Evolutionary conservation across 768 basidiomycete species (phyloP), one percentile per base, ranked within the genome.

Genomic region (Termitomyces sp.): DNA sequence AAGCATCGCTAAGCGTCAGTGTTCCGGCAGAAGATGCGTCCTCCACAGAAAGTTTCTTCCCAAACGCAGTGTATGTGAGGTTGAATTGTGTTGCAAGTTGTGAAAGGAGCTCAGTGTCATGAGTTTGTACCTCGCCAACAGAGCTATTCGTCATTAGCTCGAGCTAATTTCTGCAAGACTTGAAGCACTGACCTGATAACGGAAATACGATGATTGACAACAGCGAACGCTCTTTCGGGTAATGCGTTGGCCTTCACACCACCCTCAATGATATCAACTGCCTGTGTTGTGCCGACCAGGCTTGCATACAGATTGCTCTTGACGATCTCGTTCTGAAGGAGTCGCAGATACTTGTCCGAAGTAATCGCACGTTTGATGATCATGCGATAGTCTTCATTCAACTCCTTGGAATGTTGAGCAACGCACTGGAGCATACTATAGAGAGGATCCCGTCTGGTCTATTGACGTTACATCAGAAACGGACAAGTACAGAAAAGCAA

Each of bases 181-280:
- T 2, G 35, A 16, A 48, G 23, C 6, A 52, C 76, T 34, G 29
- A 79, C 85, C 84, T 86, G 48, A 79, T 75, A 7, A 81, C 80
- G 5, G 85, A 77, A 51, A 91, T 82, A 5, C 89, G 84, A 63
- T 89, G 87, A 65, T 92, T 89, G 29, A 91, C 78, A 23, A 90
- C 68, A 0, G 85, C 87, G 67, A 75, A 84, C 1, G 82, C 86
- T 54, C 73, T 76, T 69, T 93, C 91, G 0, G 92, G 92, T 23
- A 95, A 79, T 27, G 90, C 90, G 63, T 93, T 93, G 27, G 78
- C 77, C 69, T 92, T 91, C 29, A 86, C 81, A 11, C 85, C 86
- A 21, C 84, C 84, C n/a, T 76, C 72, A 35, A 85, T 78, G 12
- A 94, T 66, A 63, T 92, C 90, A 43, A 87, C 79, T 1, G 92